Evolutionary conservation across 2,329 filamentous ascomycete genomes (phyloP).

Genomic region (Bisporella sp.): DNA sequence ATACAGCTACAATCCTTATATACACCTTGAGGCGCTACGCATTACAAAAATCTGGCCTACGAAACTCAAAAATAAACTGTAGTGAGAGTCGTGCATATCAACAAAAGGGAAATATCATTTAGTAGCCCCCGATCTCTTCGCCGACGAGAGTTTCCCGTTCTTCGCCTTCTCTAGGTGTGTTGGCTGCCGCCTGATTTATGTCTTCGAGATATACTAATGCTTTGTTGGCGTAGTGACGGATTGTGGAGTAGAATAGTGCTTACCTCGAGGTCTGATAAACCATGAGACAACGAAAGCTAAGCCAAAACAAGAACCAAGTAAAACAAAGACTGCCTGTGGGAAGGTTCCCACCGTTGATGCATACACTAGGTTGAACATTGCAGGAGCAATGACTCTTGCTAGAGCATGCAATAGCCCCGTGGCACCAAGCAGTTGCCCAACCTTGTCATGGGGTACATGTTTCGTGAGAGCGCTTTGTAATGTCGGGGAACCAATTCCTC

Average conservation of each 20-base stretch:
- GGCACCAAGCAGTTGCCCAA: constrained; percentile 84
- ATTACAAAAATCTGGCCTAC: neutral
- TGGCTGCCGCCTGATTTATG: neutral
- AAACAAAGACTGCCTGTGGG: constrained; percentile 77
- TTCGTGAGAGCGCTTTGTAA: constrained; percentile 82
- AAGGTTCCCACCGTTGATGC: constrained; percentile 70
- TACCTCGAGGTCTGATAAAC: constrained; percentile 68
- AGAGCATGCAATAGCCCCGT: constrained; percentile 80
- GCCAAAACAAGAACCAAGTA: constrained; percentile 60
- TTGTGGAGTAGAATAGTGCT: constrained; percentile 29
- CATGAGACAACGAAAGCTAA: constrained; percentile 60
- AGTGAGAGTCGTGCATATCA: neutral
- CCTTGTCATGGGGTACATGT: constrained; percentile 74
- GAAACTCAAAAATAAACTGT: neutral
- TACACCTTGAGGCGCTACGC: neutral
- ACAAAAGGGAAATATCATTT: neutral
- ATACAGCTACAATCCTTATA: neutral
- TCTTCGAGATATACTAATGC: constrained; percentile 1
- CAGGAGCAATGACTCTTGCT: constrained; percentile 69
- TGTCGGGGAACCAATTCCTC: constrained; percentile 79
- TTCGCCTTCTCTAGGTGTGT: neutral
- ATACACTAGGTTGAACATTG: constrained; percentile 82
- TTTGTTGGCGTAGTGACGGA: neutral
- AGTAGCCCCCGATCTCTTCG: constrained; percentile 1
- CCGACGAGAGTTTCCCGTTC: neutral